Conservation (phyloP, 768 basidiomycete species). For the Kwoniella sp. region DNA sequence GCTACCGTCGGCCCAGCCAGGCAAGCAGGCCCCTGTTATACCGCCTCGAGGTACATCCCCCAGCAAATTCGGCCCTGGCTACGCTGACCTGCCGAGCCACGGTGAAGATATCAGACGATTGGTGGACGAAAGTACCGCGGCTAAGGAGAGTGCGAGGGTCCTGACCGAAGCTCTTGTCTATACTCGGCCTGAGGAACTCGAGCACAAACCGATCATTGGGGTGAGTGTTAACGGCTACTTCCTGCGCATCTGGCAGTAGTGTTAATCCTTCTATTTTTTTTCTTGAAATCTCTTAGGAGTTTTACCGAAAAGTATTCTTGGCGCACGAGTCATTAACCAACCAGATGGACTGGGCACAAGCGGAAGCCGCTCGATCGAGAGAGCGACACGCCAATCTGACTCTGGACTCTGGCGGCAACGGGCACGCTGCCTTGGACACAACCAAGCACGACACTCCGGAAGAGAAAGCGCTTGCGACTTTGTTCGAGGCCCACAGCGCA, state of each 20-base stretch:
- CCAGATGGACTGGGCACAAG: constrained; percentile 88
- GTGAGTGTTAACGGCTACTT: constrained; percentile 58
- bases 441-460: constrained; percentile 61
- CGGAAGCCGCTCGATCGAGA: constrained; percentile 74
- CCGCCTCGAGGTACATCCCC: constrained; percentile 28
- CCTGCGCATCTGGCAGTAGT: too few relatives aligned
- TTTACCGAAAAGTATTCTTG: constrained; percentile 71
- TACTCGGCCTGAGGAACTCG: constrained; percentile 71
- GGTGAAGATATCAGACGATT: constrained; percentile 76
- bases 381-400: constrained; percentile 22
- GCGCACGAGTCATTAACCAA: constrained; percentile 83
- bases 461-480: constrained; percentile 70
- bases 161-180: constrained; percentile 71
- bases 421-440: neutral
- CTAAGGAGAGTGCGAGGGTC: constrained; percentile 74
- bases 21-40: constrained; percentile 34
- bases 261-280: neutral
- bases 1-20: constrained; percentile 11
- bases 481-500: constrained; percentile 74
- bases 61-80: constrained; percentile 48
- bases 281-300: constrained; percentile 77
- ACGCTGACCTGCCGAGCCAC: constrained; percentile 66
- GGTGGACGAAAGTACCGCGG: constrained; percentile 82
- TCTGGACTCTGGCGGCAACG: constrained; percentile 1
- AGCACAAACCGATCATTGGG: constrained; percentile 66